Conservation (phyloP, 2,329 filamentous ascomycete species). For the Aureobasidium leucospermi region DNA sequence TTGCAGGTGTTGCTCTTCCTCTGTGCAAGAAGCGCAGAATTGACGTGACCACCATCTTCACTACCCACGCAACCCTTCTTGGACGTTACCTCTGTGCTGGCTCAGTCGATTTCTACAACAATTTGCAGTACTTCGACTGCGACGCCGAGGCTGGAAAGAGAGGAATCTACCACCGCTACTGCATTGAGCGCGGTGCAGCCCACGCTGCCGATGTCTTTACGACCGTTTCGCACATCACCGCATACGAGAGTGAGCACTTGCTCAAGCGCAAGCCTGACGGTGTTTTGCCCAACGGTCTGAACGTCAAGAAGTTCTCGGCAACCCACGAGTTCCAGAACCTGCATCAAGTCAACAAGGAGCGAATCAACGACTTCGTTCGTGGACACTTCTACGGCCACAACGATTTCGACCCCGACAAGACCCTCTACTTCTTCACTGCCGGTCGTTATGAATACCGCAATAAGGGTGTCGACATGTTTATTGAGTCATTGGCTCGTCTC, state of each 20-base stretch:
- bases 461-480: constrained; percentile 99
- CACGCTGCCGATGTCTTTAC: constrained; percentile 96
- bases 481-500: constrained; percentile 86
- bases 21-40: constrained; percentile 90
- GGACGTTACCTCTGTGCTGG: constrained; percentile 95
- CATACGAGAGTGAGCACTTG: constrained; percentile 94
- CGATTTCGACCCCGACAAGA: constrained; percentile 94
- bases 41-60: constrained; percentile 97
- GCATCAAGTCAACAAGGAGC: constrained; percentile 92
- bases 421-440: constrained; percentile 93
- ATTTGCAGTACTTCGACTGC: constrained; percentile 92
- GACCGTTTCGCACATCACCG: constrained; percentile 96
- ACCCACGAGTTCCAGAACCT: constrained; percentile 99
- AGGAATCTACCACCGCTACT: constrained; percentile 97
- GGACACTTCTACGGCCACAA: constrained; percentile 98
- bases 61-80: constrained; percentile 90
- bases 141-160: constrained; percentile 95
- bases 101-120: constrained; percentile 99
- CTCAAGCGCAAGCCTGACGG: constrained; percentile 93
- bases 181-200: constrained; percentile 88
- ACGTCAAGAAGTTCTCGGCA: constrained; percentile 96
- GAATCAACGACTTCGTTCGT: constrained; percentile 96
- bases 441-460: constrained; percentile 97
- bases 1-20: constrained; percentile 86
- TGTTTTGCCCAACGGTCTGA: constrained; percentile 90